Percentiles rank a stretch among this genome's conserved stretches.
These are phyloP conservation scores for Elsinoe australis DNA, from an alignment of 2,329 filamentous ascomycete genomes.

Conservation along the genomic window DNA sequence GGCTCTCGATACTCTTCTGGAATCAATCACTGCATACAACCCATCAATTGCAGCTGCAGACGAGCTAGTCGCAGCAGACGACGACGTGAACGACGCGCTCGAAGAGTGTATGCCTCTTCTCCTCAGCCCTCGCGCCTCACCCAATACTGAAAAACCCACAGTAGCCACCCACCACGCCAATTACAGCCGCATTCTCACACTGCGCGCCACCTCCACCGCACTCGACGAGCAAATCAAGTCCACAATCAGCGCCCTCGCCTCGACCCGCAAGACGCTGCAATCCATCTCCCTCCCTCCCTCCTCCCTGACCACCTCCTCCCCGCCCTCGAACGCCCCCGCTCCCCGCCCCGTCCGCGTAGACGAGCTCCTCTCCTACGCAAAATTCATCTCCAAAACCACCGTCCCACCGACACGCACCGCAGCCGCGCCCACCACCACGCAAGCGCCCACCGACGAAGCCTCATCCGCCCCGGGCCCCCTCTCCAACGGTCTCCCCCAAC, in stretches of 20 bases:
- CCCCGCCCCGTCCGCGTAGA: slow-evolving; percentile 53
- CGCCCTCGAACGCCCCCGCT: slow-evolving; percentile 35
- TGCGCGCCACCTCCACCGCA: slow-evolving; percentile 57
- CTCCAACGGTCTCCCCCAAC: slow-evolving; percentile 15
- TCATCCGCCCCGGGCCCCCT: neutral
- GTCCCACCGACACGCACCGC: slow-evolving; percentile 53
- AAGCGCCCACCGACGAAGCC: slow-evolving; percentile 12
- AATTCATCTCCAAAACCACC: slow-evolving; percentile 71
- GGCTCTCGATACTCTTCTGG: slow-evolving; percentile 58
- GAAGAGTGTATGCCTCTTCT: slow-evolving; percentile 51
- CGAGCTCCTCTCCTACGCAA: slow-evolving; percentile 69
- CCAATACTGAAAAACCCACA: slow-evolving; percentile 29
- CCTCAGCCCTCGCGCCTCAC: neutral
- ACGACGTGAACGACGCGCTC: slow-evolving; percentile 57
- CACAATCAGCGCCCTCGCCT: slow-evolving; percentile 61
- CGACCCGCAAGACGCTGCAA: slow-evolving; percentile 64
- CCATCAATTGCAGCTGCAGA: slow-evolving; percentile 60
- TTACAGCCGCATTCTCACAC: slow-evolving; percentile 56
- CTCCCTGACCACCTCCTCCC: slow-evolving; percentile 41
- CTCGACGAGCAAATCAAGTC: slow-evolving; percentile 67
- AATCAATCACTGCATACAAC: slow-evolving; percentile 76
- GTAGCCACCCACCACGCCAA: slow-evolving; percentile 71
- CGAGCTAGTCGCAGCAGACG: slow-evolving; percentile 64
- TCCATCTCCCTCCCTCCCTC: slow-evolving; percentile 53
- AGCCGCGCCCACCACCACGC: slow-evolving; percentile 18